Conservation (phyloP, 441 rosid species). For the Adansonia rubrostipa region DNA sequence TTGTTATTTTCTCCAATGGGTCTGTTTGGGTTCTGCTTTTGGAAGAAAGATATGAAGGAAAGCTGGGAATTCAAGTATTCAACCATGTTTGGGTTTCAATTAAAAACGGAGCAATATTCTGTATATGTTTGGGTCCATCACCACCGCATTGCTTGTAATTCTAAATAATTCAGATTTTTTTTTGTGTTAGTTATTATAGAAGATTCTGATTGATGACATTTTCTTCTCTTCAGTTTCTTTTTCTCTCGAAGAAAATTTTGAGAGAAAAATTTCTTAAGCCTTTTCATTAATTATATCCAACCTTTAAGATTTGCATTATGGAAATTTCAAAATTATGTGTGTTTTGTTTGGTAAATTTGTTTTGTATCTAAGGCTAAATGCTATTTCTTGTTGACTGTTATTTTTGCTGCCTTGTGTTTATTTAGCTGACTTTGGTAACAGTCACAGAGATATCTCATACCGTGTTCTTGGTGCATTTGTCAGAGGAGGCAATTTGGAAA, state of each 20-base stretch:
- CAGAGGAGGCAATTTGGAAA: constrained; percentile 25
- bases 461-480: constrained; percentile 13
- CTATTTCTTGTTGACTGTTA: constrained; percentile 15
- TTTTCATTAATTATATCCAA: background rate
- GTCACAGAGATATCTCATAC: background rate
- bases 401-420: constrained; percentile 13
- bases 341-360: background rate
- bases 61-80: constrained; percentile 6
- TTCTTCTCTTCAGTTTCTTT: background rate
- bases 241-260: background rate
- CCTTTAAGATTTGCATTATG: background rate
- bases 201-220: background rate
- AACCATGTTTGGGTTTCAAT: constrained; percentile 22
- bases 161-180: constrained; percentile 15
- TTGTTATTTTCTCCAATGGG: background rate
- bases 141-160: constrained; percentile 2
- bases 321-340: background rate
- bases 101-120: background rate
- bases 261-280: background rate
- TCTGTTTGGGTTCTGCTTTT: constrained; percentile 19
- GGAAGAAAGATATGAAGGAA: background rate
- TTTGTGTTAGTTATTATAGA: constrained; percentile 8
- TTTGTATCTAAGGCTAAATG: background rate
- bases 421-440: background rate
- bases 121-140: background rate